These are phyloP conservation scores for Globisporangium nunn DNA, from an alignment of 352 stramenopile genomes.

Conservation along the genomic window DNA sequence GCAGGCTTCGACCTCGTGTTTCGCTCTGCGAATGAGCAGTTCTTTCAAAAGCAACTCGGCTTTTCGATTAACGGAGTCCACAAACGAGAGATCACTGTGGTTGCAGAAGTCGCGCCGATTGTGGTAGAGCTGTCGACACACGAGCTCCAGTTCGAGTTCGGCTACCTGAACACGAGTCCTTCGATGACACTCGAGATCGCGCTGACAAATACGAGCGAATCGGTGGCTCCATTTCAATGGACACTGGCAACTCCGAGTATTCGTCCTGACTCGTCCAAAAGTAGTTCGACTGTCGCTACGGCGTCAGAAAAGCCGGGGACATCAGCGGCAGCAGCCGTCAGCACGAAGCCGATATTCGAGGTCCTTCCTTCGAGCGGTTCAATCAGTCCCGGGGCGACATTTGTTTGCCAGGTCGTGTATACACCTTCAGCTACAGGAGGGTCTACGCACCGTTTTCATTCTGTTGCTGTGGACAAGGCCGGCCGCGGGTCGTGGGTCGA, in stretches of 20 bases:
- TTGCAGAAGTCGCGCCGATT: constrained; percentile 88
- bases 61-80: constrained; percentile 86
- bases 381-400: constrained; percentile 22
- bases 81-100: constrained; percentile 72
- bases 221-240: constrained; percentile 83
- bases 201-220: constrained; percentile 90
- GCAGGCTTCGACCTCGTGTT: constrained; percentile 91
- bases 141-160: constrained; percentile 78
- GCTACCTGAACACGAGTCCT: constrained; percentile 34
- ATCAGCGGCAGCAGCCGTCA: background rate
- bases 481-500: constrained; percentile 20
- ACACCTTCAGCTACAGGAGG: constrained; percentile 23
- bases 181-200: constrained; percentile 53
- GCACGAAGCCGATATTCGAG: constrained; percentile 29
- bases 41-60: constrained; percentile 79
- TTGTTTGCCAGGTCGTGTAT: constrained; percentile 50
- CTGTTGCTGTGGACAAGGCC: background rate
- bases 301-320: constrained; percentile 10
- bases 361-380: constrained; percentile 38
- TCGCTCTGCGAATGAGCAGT: constrained; percentile 58
- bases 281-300: constrained; percentile 27
- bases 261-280: constrained; percentile 56
- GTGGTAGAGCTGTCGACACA: constrained; percentile 53
- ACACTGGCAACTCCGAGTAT: constrained; percentile 13
- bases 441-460: background rate